These are phyloP conservation scores for Moesziomyces sp. DNA, from an alignment of 1,284 basidiomycete species.

Conservation along the genomic window DNA sequence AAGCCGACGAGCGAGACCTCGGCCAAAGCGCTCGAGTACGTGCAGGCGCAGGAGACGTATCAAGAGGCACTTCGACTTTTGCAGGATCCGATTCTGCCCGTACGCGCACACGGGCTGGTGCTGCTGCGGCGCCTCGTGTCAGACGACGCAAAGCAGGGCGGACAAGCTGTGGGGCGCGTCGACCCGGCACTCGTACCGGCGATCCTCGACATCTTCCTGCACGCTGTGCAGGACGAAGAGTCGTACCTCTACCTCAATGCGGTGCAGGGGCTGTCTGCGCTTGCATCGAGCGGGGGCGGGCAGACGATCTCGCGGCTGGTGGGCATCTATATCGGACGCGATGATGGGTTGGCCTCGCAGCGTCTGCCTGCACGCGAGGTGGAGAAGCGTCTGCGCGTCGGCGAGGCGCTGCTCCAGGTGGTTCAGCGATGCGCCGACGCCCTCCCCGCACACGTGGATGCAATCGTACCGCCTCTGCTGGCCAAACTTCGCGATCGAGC, in stretches of 20 bases:
- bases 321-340: conserved; percentile 52
- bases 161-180: conserved; percentile 22
- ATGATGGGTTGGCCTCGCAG: conserved; percentile 27
- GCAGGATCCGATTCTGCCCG: conserved; percentile 92
- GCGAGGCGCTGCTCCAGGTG: conserved; percentile 85
- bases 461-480: conserved; percentile 54
- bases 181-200: conserved; percentile 75
- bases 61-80: conserved; percentile 87
- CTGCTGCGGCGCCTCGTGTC: conserved; percentile 59
- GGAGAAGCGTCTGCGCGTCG: conserved; percentile 82
- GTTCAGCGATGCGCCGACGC: conserved; percentile 80
- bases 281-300: conserved; percentile 44
- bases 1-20: conserved; percentile 31
- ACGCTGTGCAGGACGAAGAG: conserved; percentile 88
- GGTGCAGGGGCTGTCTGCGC: conserved; percentile 82
- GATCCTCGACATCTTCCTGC: conserved; percentile 86
- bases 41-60: conserved; percentile 71
- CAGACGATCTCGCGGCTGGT: conserved; percentile 48
- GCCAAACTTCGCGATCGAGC: conserved; percentile 48
- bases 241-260: conserved; percentile 94
- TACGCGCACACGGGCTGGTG: conserved; percentile 84
- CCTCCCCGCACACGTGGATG: conserved; percentile 71
- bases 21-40: conserved; percentile 62
- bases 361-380: conserved; percentile 73
- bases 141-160: conserved; percentile 24